Conservation (phyloP, 139 green algal species). For the Asterochloris erici region DNA sequence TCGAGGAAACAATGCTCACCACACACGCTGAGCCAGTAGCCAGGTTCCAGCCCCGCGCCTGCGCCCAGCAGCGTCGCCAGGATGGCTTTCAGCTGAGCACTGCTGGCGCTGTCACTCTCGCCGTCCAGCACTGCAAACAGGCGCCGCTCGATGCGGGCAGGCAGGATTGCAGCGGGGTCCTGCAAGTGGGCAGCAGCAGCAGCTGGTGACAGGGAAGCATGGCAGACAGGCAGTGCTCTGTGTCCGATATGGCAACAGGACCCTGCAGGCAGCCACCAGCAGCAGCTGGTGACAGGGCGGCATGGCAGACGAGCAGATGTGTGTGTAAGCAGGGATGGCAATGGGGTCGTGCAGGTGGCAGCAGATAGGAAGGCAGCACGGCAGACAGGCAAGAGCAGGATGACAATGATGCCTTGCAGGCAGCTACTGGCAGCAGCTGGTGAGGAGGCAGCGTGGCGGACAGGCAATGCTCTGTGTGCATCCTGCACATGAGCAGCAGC, state of each 20-base stretch:
- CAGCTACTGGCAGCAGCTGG: too few relatives aligned
- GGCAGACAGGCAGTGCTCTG: conserved; percentile 5
- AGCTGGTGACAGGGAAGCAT: not conserved
- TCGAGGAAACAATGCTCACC: too few relatives aligned
- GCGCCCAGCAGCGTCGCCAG: conserved; percentile 56
- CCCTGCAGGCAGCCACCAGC: conserved; percentile 45
- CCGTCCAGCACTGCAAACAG: conserved; percentile 82
- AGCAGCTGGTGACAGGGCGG: not conserved
- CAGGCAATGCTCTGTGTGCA: too few relatives aligned
- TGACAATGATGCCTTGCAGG: too few relatives aligned
- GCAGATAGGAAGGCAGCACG: too few relatives aligned
- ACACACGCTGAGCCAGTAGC: conserved; percentile 50
- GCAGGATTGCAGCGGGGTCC: conserved; percentile 49
- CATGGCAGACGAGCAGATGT: too few relatives aligned
- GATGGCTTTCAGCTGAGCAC: conserved; percentile 49
- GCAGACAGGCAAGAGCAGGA: too few relatives aligned
- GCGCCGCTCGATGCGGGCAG: conserved; percentile 50
- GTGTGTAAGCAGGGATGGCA: too few relatives aligned
- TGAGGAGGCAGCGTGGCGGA: too few relatives aligned
- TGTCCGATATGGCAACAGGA: conserved; percentile 40
- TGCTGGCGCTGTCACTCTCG: conserved; percentile 55
- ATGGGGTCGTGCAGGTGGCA: too few relatives aligned
- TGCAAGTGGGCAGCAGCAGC: conserved; percentile 31
- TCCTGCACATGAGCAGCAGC: too few relatives aligned
- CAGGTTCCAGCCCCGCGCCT: conserved; percentile 34